A percentile compares a stretch with the other conserved stretches of the same genome.
Conservation (phyloP, 169 alveolate species). For the Eimeria zaria region DNA sequence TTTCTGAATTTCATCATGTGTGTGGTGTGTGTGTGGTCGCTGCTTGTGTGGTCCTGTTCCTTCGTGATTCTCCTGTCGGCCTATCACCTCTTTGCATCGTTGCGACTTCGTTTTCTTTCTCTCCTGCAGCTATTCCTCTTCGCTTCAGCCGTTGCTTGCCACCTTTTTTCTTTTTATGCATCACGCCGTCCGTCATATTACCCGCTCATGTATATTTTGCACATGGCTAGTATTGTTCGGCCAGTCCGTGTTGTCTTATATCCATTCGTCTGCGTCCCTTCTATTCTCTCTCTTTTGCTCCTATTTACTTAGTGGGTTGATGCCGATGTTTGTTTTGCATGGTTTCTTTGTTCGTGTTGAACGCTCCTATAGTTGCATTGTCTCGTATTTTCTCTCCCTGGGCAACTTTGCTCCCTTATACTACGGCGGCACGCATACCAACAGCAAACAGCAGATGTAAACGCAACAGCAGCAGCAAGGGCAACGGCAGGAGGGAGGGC, state of each 20-base stretch:
- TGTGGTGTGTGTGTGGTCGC: neutral
- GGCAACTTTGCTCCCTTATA: neutral
- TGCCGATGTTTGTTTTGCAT: neutral
- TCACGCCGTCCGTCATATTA: neutral
- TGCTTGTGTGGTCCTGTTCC: neutral
- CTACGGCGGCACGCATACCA: neutral
- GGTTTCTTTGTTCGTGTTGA: neutral
- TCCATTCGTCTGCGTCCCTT: neutral
- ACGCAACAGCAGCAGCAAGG: constrained; percentile 1
- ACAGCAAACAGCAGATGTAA: neutral
- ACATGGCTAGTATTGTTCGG: neutral
- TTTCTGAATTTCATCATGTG: neutral
- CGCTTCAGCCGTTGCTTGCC: neutral
- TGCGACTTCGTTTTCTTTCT: neutral
- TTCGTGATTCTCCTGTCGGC: neutral
- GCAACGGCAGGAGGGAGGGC: constrained; percentile 17
- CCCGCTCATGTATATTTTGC: neutral
- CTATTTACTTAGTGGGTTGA: neutral
- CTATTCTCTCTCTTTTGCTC: neutral
- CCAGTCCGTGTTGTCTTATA: no score
- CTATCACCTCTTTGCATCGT: neutral
- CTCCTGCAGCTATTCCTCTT: neutral
- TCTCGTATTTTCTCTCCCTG: neutral
- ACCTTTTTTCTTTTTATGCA: neutral
- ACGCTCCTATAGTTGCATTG: neutral